Evolutionary conservation across 139 green algal species (phyloP).

Genomic region (Chlorokybus atmophyticus): DNA sequence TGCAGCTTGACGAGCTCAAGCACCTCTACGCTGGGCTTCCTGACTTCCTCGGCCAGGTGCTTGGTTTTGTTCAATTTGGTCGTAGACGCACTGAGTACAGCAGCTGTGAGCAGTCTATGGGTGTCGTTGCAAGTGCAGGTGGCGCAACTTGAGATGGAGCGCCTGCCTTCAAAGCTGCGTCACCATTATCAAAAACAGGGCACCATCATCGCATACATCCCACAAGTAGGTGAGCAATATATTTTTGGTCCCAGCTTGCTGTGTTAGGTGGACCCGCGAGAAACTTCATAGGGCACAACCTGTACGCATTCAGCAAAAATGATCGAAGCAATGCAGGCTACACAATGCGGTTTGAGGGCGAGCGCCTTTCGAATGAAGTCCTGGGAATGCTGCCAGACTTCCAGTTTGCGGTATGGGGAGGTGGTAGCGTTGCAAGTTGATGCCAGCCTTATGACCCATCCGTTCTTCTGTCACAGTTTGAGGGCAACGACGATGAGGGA

Average conservation of each 20-base stretch:
- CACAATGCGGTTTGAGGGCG: constrained; percentile 22
- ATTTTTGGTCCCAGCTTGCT: no score
- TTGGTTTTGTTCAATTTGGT: no score
- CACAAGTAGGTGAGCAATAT: constrained; percentile 25
- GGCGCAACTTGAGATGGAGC: constrained; percentile 3
- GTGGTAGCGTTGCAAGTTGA: neutral
- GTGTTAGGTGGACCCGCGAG: no score
- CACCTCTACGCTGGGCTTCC: constrained; percentile 20
- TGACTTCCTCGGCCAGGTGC: constrained; percentile 11
- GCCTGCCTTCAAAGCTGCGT: neutral
- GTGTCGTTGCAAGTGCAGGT: neutral
- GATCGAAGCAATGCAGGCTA: constrained; percentile 14
- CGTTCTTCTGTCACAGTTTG: no score
- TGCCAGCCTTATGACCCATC: no score
- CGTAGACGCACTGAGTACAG: neutral
- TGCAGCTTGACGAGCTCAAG: constrained; percentile 28
- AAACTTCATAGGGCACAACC: no score
- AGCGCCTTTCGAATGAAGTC: neutral
- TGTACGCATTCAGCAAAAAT: neutral
- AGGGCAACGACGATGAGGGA: constrained; percentile 15
- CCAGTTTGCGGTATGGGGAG: constrained; percentile 13
- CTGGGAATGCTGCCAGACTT: constrained; percentile 17
- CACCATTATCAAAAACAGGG: neutral
- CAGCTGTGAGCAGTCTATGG: neutral
- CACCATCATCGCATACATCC: constrained; percentile 15